Base-by-base conservation (phyloP, 225 moss, liverwort and hornwort species). In the Thuidium tamariscinum region DNA sequence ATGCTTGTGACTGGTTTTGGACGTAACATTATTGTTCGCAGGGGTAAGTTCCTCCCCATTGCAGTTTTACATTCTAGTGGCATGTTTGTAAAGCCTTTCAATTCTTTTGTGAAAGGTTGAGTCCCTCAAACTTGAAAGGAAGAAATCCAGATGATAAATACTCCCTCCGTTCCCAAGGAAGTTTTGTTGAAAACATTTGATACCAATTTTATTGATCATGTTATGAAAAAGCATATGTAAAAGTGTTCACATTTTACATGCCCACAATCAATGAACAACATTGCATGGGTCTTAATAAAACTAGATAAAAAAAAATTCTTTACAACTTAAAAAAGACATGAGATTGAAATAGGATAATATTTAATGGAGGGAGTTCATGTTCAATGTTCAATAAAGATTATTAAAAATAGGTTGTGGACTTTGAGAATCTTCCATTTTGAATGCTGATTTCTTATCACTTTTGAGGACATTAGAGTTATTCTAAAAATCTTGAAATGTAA, bases 291-390 rank as follows among this genome's bases (percentile, higher is more conserved):
- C n/a, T n/a, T n/a, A n/a, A n/a, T n/a, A n/a, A n/a, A n/a, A n/a
- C n/a, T n/a, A n/a, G n/a, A n/a, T n/a, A n/a, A n/a, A n/a, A n/a
- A n/a, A n/a, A n/a, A n/a, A n/a, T n/a, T n/a, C n/a, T n/a, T n/a
- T n/a, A n/a, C n/a, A n/a, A n/a, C n/a, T n/a, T n/a, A 29, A 9
- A 3, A 64, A 63, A 34, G 9, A 42, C 16, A 27, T 42, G 5
- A 15, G 15, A 26, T 69, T 2, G 14, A 41, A 41, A 69, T 15
- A 41, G 8, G 16, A 70, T 2, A 25, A n/a, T n/a, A n/a, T n/a
- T n/a, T n/a, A n/a, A n/a, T 6, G 2, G 5, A 42, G 1, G 8
- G 15, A 71, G 5, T 70, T 9, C 0, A 9, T 9, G 9, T 1
- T 16, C 44, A 44, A 27, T 27, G 44, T 9, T 29, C 16, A 44